Evolutionary conservation across 2,329 filamentous ascomycete genomes (phyloP).

Genomic region (Pseudocercospora vitis): DNA sequence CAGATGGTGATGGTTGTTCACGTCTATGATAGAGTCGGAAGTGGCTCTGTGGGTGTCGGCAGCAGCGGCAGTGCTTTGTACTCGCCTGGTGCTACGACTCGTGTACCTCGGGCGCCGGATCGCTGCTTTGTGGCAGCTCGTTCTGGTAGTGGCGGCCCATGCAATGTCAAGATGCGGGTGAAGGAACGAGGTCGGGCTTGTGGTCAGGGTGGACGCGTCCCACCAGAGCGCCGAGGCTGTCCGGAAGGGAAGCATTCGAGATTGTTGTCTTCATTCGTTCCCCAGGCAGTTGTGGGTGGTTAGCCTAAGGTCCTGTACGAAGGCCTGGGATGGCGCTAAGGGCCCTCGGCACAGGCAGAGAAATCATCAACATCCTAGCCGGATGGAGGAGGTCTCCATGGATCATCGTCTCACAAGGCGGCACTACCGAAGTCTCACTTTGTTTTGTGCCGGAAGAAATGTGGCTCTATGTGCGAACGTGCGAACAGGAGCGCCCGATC

Average conservation of each 20-base stretch:
- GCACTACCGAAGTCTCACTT: not conserved
- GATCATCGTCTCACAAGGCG: not conserved
- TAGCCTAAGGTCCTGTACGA: not conserved
- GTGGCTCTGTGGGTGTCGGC: not conserved
- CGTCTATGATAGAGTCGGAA: not conserved
- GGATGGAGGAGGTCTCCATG: conserved; percentile 1
- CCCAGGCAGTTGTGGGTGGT: not conserved
- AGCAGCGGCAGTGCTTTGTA: not conserved
- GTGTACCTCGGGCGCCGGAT: not conserved
- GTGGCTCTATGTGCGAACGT: conserved; percentile 3
- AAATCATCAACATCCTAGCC: conserved; percentile 2
- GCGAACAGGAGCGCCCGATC: conserved; percentile 2
- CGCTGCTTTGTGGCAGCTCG: not conserved
- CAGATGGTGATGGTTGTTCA: conserved; percentile 15
- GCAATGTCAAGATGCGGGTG: conserved; percentile 42
- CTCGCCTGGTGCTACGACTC: not conserved
- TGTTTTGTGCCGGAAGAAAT: not conserved
- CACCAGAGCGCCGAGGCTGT: not conserved
- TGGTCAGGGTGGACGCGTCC: conserved; percentile 25
- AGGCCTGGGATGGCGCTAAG: too few species aligned
- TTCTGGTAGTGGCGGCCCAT: conserved; percentile 6
- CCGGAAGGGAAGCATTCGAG: not conserved
- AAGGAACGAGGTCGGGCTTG: conserved; percentile 49
- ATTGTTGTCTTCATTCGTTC: not conserved
- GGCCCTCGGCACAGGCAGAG: not conserved